Base-by-base conservation (phyloP, 2,329 filamentous ascomycete species). In the Bipolaris cookei region DNA sequence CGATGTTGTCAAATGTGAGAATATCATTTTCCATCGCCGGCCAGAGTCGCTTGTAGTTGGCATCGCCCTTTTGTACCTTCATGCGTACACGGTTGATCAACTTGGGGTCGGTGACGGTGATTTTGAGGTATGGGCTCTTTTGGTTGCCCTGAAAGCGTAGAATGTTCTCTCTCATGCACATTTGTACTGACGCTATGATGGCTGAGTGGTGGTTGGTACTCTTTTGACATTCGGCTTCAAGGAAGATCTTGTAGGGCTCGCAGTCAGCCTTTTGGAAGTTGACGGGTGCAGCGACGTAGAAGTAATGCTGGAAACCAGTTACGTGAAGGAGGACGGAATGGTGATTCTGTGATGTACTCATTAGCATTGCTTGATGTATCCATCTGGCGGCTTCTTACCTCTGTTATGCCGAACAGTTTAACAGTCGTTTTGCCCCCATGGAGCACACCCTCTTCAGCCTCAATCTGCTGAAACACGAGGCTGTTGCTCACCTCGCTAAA, bases 261-360 rank as follows among this genome's bases (percentile, higher is more conserved):
- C 92, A 92, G 73, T 99, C 92, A 39, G 87, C 83, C 43, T 87
- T 86, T 25, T 86, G 86, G 76, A 99, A 99, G 23, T 86, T 85
- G 7, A 93, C 81, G 0, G 95, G 95, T 0, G 96, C 95, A 8
- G 91, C 90, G 43, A 98, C 87, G 70, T 97, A 99, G 54, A 99
- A 86, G 74, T 99, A 99, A 76, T 99, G 95, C 66, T 92, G 89
- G 78, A 99, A 99, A 71, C 92, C 91, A 14, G 91, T 97, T 61
- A 99, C 93, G 76, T 99, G 95, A 11, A 99, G 82, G 76, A 99
- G 86, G 37, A 97, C 92, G 3, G 95, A 99, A 77, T 99, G 90
- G 51, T 95, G 95, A 39, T 76, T 77, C 83, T 86, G 58, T 23
- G 16, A 6, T 30, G 10, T 5, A 16, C 8, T 41, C 7, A 35